A percentile compares a stretch with the other conserved stretches of the same genome.
phyloP scores from a whole-genome alignment of 164 flowering plant species.

The Vitis rupestris region DNA sequence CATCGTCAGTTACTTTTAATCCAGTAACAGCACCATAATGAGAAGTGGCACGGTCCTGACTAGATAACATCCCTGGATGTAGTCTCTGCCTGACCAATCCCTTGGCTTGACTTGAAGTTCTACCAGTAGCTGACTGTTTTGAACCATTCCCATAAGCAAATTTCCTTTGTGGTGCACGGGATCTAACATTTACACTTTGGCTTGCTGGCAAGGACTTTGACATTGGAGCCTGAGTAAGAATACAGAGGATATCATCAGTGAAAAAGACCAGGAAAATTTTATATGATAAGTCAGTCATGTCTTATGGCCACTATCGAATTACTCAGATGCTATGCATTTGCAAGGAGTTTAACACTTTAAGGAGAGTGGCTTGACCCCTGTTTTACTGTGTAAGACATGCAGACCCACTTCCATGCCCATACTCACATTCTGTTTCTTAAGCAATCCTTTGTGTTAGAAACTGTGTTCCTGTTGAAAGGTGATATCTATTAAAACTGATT shows the following conservation, averaged over 20 bases:
- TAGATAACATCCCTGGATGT: slow-evolving; percentile 92
- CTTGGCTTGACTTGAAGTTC: slow-evolving; percentile 38
- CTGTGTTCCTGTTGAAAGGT: too few species aligned
- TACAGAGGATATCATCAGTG: background rate
- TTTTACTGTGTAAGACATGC: too few species aligned
- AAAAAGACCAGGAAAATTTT: background rate
- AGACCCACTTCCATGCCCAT: too few species aligned
- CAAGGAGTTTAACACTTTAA: too few species aligned
- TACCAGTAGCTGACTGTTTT: slow-evolving; percentile 39
- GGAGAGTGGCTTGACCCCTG: too few species aligned
- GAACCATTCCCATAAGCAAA: slow-evolving; percentile 37
- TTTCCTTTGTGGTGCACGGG: slow-evolving; percentile 43
- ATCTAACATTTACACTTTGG: slow-evolving; percentile 36
- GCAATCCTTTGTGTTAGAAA: too few species aligned
- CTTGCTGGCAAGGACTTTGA: slow-evolving; percentile 38
- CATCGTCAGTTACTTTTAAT: slow-evolving; percentile 74
- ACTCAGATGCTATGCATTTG: too few species aligned
- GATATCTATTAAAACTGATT: too few species aligned
- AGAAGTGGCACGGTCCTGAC: slow-evolving; percentile 80
- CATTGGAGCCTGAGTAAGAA: slow-evolving; percentile 32
- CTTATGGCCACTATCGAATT: background rate
- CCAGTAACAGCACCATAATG: slow-evolving; percentile 96
- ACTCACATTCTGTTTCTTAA: too few species aligned
- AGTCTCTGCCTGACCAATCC: slow-evolving; percentile 52
- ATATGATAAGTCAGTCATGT: slow-evolving; percentile 1